Evolutionary conservation across 2,329 filamentous ascomycete genomes (phyloP), one percentile per base, ranked within the genome.

Genomic region (Aspergillus brasiliensis): DNA sequence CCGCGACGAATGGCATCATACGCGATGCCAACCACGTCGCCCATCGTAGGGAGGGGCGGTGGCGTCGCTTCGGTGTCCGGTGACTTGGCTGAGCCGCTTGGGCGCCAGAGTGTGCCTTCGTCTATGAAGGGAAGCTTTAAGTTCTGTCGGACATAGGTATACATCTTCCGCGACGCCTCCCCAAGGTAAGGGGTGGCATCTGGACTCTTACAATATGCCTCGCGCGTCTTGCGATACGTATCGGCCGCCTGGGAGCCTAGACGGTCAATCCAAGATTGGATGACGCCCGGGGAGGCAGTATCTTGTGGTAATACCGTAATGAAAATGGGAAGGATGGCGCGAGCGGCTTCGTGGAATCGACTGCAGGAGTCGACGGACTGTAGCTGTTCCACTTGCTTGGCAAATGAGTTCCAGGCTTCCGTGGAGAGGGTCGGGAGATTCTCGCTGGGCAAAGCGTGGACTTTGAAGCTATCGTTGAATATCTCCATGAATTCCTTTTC

Each of bases 1-100:
- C 46, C 46, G n/a, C 25, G 23, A 17, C 46, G 46, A 49, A 49
- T 49, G 25, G 46, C 46, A n/a, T 49, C 46, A 27, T 49, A 49
- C 15, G 46, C 46, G 8, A 49, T 49, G 17, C 46, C 46, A 17
- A 49, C 13, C 13, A 49, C 46, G 25, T 49, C 46, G 25, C 46
- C 46, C 46, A 49, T 49, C 8, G 46, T 49, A 28, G 46, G 46
- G 23, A 49, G 23, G 10, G 46, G 15, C 8, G 46, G 46, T 10
- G 23, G 15, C 25, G 15, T 27, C 15, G 46, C 27, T 28, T 49
- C 27, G 13, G n/a, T n/a, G 8, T 10, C 2, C 7, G 19, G 40
- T 21, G 8, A 5, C 44, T 23, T 28, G 23, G 11, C 25, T 2
- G 44, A 2, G 8, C 31, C 46, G 3, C 6, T 10, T 2, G 46